Evolutionary conservation across 2,329 filamentous ascomycete species (phyloP), one percentile per base, ranked within the genome.

Genomic region (Byssochlamys sp.): DNA sequence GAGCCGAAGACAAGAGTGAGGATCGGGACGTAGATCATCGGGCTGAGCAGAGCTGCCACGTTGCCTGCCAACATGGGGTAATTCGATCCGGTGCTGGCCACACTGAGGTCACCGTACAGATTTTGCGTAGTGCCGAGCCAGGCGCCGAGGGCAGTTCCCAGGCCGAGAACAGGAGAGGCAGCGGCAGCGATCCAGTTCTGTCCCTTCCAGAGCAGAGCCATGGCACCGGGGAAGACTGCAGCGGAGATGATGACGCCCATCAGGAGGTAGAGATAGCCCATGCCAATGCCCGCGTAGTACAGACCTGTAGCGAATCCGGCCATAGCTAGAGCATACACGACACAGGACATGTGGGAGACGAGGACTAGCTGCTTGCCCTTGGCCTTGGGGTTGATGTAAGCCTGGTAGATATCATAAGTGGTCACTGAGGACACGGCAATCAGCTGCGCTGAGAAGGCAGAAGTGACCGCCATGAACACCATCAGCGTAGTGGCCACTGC

Each of bases 221-320:
- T 76, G 0, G 89, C 87, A 0, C 90, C 89, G 0, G 91, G 91
- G 11, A 96, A 80, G 2, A 95, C 90, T 2, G 90, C 91, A 0
- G 88, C 84, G 0, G 87, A 90, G 68, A 96, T 94, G 66, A 96
- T 89, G 54, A 91, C 88, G 6, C 91, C 91, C 91, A 96, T 96
- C 68, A 95, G 83, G 1, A 95, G 77, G 68, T 95, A 95, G 2
- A 95, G 79, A 66, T 91, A 95, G 10, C 90, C 91, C 89, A 96
- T 94, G 10, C 84, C 87, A 60, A 96, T 88, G 24, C 87, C 86
- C 1, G 83, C 85, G 61, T 88, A 87, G 70, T 78, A 84, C 0
- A 94, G 81, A 0, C 88, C 90, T 0, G 89, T 89, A 0, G 86
- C 86, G 72, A 95, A 90, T 1, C 78, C 82, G 12, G 89, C 89